phyloP scores from a whole-genome alignment of 2,329 filamentous ascomycete genomes.

The Pseudocercospora musae region DNA sequence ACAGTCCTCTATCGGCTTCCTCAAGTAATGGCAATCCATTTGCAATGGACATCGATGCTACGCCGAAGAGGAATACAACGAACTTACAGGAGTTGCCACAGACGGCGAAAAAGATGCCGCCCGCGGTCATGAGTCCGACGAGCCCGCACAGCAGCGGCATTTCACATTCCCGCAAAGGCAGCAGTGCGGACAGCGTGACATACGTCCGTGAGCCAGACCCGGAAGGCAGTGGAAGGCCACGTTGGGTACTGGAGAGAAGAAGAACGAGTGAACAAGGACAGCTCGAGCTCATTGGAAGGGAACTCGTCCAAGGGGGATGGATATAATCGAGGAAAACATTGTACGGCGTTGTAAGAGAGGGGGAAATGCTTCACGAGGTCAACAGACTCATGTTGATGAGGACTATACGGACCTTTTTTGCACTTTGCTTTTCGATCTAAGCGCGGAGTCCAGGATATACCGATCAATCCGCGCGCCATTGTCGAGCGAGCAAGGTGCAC shows the following conservation, averaged over 20 bases:
- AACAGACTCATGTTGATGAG: neutral
- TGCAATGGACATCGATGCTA: constrained; percentile 22
- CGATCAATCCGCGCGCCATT: neutral
- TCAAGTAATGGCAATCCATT: constrained; percentile 18
- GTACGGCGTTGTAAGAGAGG: neutral
- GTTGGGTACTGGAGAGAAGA: constrained; percentile 69
- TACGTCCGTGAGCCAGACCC: constrained; percentile 63
- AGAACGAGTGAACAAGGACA: constrained; percentile 64
- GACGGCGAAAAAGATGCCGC: constrained; percentile 23
- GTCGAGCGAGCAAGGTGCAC: neutral
- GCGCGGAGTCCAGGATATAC: neutral
- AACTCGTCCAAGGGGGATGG: constrained; percentile 58
- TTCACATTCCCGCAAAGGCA: constrained; percentile 37
- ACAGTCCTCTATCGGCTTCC: constrained; percentile 19
- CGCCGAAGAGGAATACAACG: constrained; percentile 18
- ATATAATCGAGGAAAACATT: constrained; percentile 29
- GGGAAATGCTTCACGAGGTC: neutral
- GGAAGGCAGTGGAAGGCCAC: constrained; percentile 52
- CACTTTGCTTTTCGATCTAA: neutral
- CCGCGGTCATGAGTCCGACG: constrained; percentile 10
- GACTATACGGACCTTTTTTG: neutral
- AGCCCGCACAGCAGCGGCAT: constrained; percentile 1
- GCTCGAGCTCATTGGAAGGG: constrained; percentile 62
- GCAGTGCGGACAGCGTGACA: constrained; percentile 66
- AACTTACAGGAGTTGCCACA: constrained; percentile 9